These are phyloP conservation scores for Pseudonectria foliicola DNA, from an alignment of 2,329 filamentous ascomycete genomes.

Conservation along the genomic window DNA sequence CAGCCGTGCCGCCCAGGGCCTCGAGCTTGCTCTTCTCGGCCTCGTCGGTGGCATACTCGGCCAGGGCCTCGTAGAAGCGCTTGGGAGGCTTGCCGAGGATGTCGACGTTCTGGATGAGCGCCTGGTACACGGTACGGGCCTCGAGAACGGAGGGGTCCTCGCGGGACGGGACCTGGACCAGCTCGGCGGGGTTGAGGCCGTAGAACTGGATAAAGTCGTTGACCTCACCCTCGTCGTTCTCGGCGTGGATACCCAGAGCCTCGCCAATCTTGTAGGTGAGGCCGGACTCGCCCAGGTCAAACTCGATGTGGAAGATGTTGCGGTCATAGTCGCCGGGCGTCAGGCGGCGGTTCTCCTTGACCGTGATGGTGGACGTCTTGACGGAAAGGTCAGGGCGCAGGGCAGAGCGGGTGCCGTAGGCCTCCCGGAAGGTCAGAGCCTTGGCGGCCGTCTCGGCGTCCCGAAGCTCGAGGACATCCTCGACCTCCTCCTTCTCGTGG, in stretches of 20 bases:
- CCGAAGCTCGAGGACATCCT: conserved; percentile 57
- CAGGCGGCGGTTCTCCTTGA: conserved; percentile 92
- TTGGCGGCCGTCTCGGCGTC: conserved; percentile 83
- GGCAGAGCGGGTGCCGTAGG: conserved; percentile 64
- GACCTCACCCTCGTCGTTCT: conserved; percentile 78
- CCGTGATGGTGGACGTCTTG: conserved; percentile 80
- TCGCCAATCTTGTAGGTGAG: conserved; percentile 96
- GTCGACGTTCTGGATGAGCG: conserved; percentile 85
- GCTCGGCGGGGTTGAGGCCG: conserved; percentile 69
- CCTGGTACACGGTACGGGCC: conserved; percentile 88
- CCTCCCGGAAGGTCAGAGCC: conserved; percentile 89
- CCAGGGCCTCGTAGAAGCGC: conserved; percentile 90
- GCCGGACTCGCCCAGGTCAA: conserved; percentile 85
- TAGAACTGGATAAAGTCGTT: conserved; percentile 85
- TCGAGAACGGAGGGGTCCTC: conserved; percentile 70
- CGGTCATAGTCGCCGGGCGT: conserved; percentile 86
- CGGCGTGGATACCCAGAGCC: conserved; percentile 89
- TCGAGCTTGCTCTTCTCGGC: conserved; percentile 75
- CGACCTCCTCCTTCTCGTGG: conserved; percentile 69
- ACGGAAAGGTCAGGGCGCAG: conserved; percentile 81
- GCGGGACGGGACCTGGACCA: conserved; percentile 86
- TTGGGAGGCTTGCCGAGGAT: conserved; percentile 96
- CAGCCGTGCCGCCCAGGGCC: conserved; percentile 68
- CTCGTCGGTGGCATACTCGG: conserved; percentile 78
- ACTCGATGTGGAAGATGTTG: conserved; percentile 99